Conservation (phyloP, 2,329 filamentous ascomycete species). For the Trichophyton mentagrophytes region DNA sequence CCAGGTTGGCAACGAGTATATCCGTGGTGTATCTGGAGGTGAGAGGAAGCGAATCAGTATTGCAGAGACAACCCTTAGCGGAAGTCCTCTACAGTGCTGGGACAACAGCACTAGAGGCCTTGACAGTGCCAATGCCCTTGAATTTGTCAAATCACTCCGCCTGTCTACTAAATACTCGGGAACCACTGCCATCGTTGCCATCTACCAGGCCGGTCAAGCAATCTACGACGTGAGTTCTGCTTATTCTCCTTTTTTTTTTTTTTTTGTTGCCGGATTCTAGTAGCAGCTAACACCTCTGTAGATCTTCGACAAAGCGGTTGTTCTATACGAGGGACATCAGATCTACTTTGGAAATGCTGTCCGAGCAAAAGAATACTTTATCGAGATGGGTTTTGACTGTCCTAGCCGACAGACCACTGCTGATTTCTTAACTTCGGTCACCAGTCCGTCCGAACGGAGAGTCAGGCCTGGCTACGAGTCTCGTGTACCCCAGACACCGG, state of each 20-base stretch:
- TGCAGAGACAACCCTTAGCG: slow-evolving; percentile 67
- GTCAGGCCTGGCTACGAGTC: slow-evolving; percentile 48
- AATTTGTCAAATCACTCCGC: slow-evolving; percentile 56
- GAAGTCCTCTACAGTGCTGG: slow-evolving; percentile 60
- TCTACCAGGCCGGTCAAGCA: slow-evolving; percentile 76
- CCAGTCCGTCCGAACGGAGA: slow-evolving; percentile 66
- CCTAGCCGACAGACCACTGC: slow-evolving; percentile 68
- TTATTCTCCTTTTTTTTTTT: slow-evolving; percentile 2
- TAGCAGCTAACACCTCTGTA: slow-evolving; percentile 16
- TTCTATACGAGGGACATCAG: slow-evolving; percentile 63
- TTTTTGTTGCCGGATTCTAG: slow-evolving; percentile 9
- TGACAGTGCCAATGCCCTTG: slow-evolving; percentile 54
- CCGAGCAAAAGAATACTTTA: slow-evolving; percentile 62
- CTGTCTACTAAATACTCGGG: slow-evolving; percentile 74
- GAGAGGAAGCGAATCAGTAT: slow-evolving; percentile 73
- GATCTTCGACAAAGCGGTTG: slow-evolving; percentile 71
- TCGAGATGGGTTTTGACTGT: slow-evolving; percentile 59
- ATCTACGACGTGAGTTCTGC: slow-evolving; percentile 44
- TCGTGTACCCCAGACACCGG: slow-evolving; percentile 51
- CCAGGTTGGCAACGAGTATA: slow-evolving; percentile 68
- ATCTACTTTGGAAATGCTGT: slow-evolving; percentile 60
- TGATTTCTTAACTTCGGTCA: slow-evolving; percentile 71
- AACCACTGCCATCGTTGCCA: slow-evolving; percentile 69
- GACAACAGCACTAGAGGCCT: slow-evolving; percentile 61
- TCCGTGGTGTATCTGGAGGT: slow-evolving; percentile 67